phyloP scores from a whole-genome alignment of 805 yeast species.

The Hanseniaspora nectarophila region DNA sequence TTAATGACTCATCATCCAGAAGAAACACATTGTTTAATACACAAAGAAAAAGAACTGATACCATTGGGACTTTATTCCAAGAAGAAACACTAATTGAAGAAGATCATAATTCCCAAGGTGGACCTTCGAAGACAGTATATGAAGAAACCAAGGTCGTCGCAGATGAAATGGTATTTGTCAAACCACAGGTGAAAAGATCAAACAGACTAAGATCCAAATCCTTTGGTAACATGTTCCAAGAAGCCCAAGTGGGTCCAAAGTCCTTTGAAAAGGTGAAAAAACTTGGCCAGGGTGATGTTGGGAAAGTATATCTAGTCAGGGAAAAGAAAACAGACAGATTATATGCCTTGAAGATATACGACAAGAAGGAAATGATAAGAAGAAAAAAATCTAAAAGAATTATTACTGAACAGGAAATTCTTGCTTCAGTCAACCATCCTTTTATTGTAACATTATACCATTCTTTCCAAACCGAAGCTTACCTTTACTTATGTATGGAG shows the following conservation, averaged over 20 bases:
- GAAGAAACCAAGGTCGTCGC: neutral
- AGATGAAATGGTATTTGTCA: neutral
- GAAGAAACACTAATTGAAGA: neutral
- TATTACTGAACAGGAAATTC: slow-evolving; percentile 89
- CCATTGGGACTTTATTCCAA: neutral
- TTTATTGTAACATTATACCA: slow-evolving; percentile 93
- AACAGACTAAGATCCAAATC: slow-evolving; percentile 35
- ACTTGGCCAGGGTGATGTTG: slow-evolving; percentile 96
- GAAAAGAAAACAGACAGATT: slow-evolving; percentile 64
- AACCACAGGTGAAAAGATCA: slow-evolving; percentile 23
- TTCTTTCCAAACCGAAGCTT: slow-evolving; percentile 89
- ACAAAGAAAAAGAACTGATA: neutral
- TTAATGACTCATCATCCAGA: neutral
- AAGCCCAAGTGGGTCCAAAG: slow-evolving; percentile 71
- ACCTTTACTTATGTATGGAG: slow-evolving; percentile 90
- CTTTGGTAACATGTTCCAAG: slow-evolving; percentile 55
- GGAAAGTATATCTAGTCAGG: slow-evolving; percentile 83
- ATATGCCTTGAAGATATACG: slow-evolving; percentile 86
- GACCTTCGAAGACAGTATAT: neutral
- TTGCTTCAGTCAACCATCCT: slow-evolving; percentile 92
- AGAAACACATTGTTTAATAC: neutral
- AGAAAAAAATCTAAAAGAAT: slow-evolving; percentile 91
- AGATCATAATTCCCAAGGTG: neutral
- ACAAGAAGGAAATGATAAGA: slow-evolving; percentile 86
- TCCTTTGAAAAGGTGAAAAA: slow-evolving; percentile 81